Evolutionary conservation across 2,329 filamentous ascomycete species (phyloP).

Genomic region (Aspergillus chevalieri): DNA sequence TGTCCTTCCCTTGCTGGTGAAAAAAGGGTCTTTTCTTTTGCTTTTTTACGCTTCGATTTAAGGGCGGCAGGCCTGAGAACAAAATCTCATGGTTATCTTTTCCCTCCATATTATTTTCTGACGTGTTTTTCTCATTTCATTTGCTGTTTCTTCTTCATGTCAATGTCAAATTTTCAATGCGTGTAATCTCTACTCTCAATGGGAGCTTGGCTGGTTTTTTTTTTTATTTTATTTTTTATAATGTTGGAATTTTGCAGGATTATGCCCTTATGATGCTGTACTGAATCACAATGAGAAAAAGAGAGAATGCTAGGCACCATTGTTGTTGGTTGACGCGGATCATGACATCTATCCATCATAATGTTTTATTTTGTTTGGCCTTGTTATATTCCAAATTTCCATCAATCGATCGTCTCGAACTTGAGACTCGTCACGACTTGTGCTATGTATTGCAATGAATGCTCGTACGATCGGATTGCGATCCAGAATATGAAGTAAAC

Average conservation of each 20-base stretch:
- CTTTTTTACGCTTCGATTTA: slow-evolving; percentile 18
- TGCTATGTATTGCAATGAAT: no score
- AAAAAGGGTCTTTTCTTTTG: slow-evolving; percentile 1
- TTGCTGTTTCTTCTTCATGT: slow-evolving; percentile 7
- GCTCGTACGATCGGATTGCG: no score
- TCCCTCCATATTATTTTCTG: no score
- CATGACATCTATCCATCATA: not conserved
- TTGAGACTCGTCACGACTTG: not conserved
- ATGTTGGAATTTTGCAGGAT: slow-evolving; percentile 9
- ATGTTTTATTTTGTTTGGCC: slow-evolving; percentile 5
- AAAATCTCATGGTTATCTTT: slow-evolving; percentile 6
- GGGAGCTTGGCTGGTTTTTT: slow-evolving; percentile 33
- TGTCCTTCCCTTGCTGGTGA: slow-evolving; percentile 16
- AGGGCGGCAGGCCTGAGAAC: slow-evolving; percentile 12
- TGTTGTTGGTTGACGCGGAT: slow-evolving; percentile 5
- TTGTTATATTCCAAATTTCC: not conserved
- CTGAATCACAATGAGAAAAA: slow-evolving; percentile 20
- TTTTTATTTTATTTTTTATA: slow-evolving; percentile 17
- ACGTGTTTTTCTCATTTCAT: slow-evolving; percentile 8
- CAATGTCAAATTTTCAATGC: slow-evolving; percentile 15
- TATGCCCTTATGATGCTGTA: slow-evolving; percentile 29
- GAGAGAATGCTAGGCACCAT: slow-evolving; percentile 21
- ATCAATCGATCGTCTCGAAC: not conserved
- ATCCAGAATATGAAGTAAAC: no score
- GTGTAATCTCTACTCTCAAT: slow-evolving; percentile 38